Evolutionary conservation across 306 rosid species (phyloP).

Genomic region (Acacia acuminata): DNA sequence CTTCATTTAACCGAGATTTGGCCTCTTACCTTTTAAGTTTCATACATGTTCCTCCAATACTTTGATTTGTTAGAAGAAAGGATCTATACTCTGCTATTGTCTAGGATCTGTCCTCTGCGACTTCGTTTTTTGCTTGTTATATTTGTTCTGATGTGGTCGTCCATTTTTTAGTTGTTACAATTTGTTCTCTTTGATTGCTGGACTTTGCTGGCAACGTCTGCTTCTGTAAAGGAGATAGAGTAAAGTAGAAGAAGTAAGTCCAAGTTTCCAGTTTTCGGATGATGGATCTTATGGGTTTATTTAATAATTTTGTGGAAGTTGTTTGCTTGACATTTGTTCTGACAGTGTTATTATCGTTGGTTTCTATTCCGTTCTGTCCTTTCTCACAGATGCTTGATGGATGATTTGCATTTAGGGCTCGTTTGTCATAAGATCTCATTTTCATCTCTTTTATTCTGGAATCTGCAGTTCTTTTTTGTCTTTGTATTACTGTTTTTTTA

Average conservation of each 20-base stretch:
- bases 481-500: too few relatives aligned
- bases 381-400: neutral
- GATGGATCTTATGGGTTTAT: constrained; percentile 1
- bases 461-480: too few relatives aligned
- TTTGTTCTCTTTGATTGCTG: constrained; percentile 23
- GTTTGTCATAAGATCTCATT: neutral
- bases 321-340: constrained; percentile 5
- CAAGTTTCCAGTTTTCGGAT: constrained; percentile 8
- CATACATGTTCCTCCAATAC: too few relatives aligned
- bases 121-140: too few relatives aligned
- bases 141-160: too few relatives aligned
- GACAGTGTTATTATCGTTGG: neutral
- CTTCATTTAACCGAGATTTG: too few relatives aligned
- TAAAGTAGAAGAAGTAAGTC: constrained; percentile 19
- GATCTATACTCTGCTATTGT: too few relatives aligned
- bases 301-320: neutral
- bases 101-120: too few relatives aligned
- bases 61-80: too few relatives aligned
- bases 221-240: constrained; percentile 43
- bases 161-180: too few relatives aligned
- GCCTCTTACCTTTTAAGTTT: too few relatives aligned
- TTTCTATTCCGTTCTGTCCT: neutral
- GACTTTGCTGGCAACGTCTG: constrained; percentile 32
- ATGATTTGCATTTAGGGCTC: neutral
- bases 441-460: too few relatives aligned